These are phyloP conservation scores for Cryptosporidium felis DNA, from an alignment of 169 alveolate genomes.

Conservation along the genomic window DNA sequence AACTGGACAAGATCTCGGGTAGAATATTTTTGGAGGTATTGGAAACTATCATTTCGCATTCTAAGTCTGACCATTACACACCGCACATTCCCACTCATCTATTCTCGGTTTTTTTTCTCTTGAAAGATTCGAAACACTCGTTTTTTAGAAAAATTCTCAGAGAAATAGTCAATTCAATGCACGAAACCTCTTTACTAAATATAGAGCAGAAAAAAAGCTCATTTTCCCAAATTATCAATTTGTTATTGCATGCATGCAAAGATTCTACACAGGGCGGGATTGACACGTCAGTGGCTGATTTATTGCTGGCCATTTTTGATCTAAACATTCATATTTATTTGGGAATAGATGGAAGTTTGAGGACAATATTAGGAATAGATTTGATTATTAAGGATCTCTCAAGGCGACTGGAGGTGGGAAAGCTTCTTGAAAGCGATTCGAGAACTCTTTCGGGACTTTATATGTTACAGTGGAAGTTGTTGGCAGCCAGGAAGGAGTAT, in stretches of 20 bases:
- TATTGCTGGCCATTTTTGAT: background rate
- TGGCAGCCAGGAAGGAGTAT: background rate
- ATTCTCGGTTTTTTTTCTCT: background rate
- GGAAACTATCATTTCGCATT: background rate
- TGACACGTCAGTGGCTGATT: background rate
- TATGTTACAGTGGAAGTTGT: slow-evolving; percentile 8
- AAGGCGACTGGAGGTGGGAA: background rate
- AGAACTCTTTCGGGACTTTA: background rate
- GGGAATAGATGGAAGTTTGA: background rate
- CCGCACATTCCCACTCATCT: background rate
- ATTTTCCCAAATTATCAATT: slow-evolving; percentile 11
- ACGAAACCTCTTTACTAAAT: background rate
- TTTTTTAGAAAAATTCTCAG: background rate
- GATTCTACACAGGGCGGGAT: background rate
- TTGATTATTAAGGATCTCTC: background rate
- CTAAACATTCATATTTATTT: background rate
- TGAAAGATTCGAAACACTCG: background rate
- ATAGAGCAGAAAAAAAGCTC: background rate
- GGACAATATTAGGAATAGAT: background rate
- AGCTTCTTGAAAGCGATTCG: background rate
- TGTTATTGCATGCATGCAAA: slow-evolving; percentile 23
- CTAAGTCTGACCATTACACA: background rate
- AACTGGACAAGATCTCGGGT: background rate
- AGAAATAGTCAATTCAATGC: background rate
- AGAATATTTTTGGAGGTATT: background rate